Base-by-base conservation (phyloP, 257 asterid species). In the Verbascum thapsus region DNA sequence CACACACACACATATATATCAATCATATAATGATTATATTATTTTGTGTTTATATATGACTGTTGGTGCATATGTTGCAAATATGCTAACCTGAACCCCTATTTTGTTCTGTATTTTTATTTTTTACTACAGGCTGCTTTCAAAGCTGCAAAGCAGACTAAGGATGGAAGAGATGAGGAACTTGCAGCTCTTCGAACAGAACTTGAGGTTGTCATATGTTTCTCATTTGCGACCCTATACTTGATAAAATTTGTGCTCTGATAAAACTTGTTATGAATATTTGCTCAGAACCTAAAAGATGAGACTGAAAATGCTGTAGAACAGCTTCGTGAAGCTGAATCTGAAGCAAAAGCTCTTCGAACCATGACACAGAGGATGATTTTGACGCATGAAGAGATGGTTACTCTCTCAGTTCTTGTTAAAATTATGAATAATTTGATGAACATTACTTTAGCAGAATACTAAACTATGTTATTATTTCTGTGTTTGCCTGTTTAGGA, bases 301-400 rank as follows among this genome's bases (percentile, higher is more conserved):
- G 92, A 94, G 64, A 66, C 88, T 13, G 70, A 70, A 47, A 74
- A 75, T 75, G 80, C 95, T 52, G 61, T 69, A 49, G 99, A 88
- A 79, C 98, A 86, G 78, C 81, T 85, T 47, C 88, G 60, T 45
- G 96, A 94, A 79, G 95, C 98, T 71, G 98, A 90, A 74, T 76
- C 98, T 74, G 99, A 94, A 88, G 96, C 92, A 43, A 88, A 85
- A 65, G 82, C 97, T 76, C 85, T 94, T 69, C 87, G 83, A 52
- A 82, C 87, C 40, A 88, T 94, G 99, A 94, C 97, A 3, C 95
- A 94, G 73, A 81, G 99, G 79, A 94, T 90, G 98, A 83, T 90
- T 69, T 83, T 94, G 86, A 90, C 96, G 60, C 96, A 90, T 66
- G 99, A 90, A 77, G 99, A 94, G 83, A 94, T 94, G 99, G 99